Base-by-base conservation (phyloP, 306 rosid species). In the Castanea crenata region DNA sequence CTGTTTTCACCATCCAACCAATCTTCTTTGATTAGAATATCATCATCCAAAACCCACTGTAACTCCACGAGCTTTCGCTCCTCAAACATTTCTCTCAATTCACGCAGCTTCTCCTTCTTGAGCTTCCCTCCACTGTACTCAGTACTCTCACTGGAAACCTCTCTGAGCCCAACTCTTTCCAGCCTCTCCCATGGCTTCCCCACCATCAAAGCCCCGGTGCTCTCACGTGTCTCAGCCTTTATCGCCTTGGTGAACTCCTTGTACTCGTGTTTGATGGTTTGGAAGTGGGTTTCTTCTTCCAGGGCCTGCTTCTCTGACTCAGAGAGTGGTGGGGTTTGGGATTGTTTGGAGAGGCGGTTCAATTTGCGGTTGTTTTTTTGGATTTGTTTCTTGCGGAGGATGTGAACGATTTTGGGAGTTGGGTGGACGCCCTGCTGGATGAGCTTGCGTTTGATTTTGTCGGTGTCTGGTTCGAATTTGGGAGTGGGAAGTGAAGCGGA, bases 121-220 rank as follows among this genome's bases (percentile, higher is more conserved):
- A 91, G 87, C 81, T 84, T 88, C 23, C 69, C 91, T 41, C 92
- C 91, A 18, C 80, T 13, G 10, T 64, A 77, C 55, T 84, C 93
- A 56, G 54, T 31, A 14, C 81, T 75, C 4, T 44, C 71, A 32
- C 67, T 80, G 9, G 85, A 62, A 10, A 78, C 81, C 89, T 89
- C 88, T 74, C 88, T 69, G 59, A 93, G 78, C 73, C 84, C 88
- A 76, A 86, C 79, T 67, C 78, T 78, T 46, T 77, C 75, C 78
- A 81, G 29, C 54, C 86, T 90, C 77, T 92, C 92, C 98, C 98
- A 94, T 0, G 98, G 98, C 85, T 76, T 89, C 73, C 97, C 99
- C 38, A 65, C 87, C 88, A 87, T 74, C 55, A 38, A 31, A 34
- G 81, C 79, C 4, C 73, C 80, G n/a, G 44, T 25, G 16, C 52